phyloP scores from a whole-genome alignment of 2,329 filamentous ascomycete genomes.

The Dactylellina parvicollis region DNA sequence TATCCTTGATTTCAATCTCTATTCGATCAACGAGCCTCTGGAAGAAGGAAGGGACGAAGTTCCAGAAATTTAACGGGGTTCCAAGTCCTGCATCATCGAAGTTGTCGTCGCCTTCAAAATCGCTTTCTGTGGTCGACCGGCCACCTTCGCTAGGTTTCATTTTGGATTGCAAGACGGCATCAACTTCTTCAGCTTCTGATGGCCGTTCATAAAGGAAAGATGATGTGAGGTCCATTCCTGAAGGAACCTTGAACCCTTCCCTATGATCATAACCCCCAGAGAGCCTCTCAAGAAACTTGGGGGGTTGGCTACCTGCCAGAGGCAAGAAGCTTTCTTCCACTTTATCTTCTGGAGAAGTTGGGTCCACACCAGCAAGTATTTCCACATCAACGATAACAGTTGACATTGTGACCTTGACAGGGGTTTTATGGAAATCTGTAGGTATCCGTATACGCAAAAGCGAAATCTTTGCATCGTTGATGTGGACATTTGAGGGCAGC shows the following conservation, averaged over 20 bases:
- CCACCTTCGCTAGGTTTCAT: constrained; percentile 72
- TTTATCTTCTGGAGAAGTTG: constrained; percentile 58
- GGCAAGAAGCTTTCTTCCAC: neutral
- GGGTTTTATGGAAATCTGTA: constrained; percentile 84
- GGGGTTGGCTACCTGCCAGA: constrained; percentile 22
- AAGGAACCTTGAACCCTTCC: constrained; percentile 67
- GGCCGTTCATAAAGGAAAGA: constrained; percentile 79
- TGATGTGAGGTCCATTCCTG: constrained; percentile 76
- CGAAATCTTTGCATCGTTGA: constrained; percentile 78
- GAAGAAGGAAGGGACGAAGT: constrained; percentile 76
- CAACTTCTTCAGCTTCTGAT: constrained; percentile 73
- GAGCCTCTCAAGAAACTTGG: neutral
- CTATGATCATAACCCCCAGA: constrained; percentile 57
- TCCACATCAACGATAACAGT: constrained; percentile 78
- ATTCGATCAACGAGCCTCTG: constrained; percentile 78
- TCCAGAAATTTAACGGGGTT: constrained; percentile 73
- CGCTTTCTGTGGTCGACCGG: constrained; percentile 69
- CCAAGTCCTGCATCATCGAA: constrained; percentile 76
- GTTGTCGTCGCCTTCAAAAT: constrained; percentile 71
- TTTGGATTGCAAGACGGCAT: constrained; percentile 66
- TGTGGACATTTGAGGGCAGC: constrained; percentile 75
- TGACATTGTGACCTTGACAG: constrained; percentile 82
- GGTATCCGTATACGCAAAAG: constrained; percentile 83
- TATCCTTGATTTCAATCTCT: constrained; percentile 68
- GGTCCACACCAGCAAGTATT: constrained; percentile 63